Evolutionary conservation across 306 rosid species (phyloP), one percentile per base, ranked within the genome.

Genomic region (Malus orientalis): DNA sequence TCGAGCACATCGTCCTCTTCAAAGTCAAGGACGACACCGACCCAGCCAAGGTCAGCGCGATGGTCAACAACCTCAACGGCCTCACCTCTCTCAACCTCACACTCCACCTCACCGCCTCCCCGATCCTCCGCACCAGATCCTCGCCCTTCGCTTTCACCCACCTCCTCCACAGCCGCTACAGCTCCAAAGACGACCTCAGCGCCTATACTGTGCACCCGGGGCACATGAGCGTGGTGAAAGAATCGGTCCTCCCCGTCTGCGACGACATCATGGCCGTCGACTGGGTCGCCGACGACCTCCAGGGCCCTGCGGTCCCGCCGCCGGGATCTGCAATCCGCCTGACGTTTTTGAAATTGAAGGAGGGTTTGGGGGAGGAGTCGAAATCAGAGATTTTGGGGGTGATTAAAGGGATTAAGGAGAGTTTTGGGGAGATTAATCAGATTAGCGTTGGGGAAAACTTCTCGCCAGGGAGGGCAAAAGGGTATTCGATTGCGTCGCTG

Each of bases 201-300:
- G 32, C 86, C 63, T 90, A 90, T 44, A 65, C 89, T 5, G 91
- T 84, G 0, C 96, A 92, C 64, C 93, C 97, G 1, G 70, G 65
- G 81, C 98, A 92, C 73, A 36, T 89, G n/a, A 51, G 71, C 82
- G 91, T 92, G 10, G 98, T 95, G 71, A 89, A 81, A 71, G 89
- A 82, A 0, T 77, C 79, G 3, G 96, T 88, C 36, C 91, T 89
- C 59, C 97, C 97, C 14, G 87, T 90, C 79, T 64, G 91, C 64
- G 96, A 92, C 0, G 97, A 92, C 73, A 44, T 95, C 86, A 89
- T 95, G 97, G 97, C 93, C 80, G 93, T 90, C 69, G 97, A 95
- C 80, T 95, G 97, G 97, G 57, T 92, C 44, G 82, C 90, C 36
- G 82, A 79, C 0, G 83, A 67, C 27, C 64, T 84, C 10, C 42